A percentile compares a stretch with the other conserved stretches of the same genome.
Conservation (phyloP, 345 rosid genomes). For the Salix purpurea region DNA sequence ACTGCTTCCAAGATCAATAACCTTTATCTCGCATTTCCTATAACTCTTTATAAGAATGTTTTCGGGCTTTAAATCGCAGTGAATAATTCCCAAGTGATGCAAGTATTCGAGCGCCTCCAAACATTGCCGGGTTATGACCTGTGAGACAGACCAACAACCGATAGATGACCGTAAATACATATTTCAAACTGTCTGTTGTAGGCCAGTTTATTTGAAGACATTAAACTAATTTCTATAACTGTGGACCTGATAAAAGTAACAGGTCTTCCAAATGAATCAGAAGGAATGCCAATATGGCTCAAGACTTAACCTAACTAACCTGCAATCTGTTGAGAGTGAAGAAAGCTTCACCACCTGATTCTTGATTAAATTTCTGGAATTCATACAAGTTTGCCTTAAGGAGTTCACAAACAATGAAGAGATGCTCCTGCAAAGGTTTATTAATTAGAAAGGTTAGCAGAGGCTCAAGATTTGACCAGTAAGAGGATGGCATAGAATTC, state of each 20-base stretch:
- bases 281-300: not conserved
- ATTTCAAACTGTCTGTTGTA: not conserved
- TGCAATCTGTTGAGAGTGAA: slow-evolving; percentile 68
- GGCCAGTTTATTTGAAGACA: not conserved
- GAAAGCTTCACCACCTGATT: slow-evolving; percentile 74
- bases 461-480: not conserved
- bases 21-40: slow-evolving; percentile 65
- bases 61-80: slow-evolving; percentile 95
- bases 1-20: slow-evolving; percentile 99
- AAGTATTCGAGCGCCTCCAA: slow-evolving; percentile 84
- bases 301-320: slow-evolving; percentile 40
- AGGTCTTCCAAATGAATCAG: not conserved
- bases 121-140: slow-evolving; percentile 83
- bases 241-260: not conserved
- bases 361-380: slow-evolving; percentile 83
- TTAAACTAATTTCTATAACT: not conserved
- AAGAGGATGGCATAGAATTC: not conserved
- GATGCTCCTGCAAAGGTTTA: slow-evolving; percentile 64
- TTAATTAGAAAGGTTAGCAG: slow-evolving; percentile 1
- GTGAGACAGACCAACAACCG: slow-evolving; percentile 4
- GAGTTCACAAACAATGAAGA: slow-evolving; percentile 92
- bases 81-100: slow-evolving; percentile 80
- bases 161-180: not conserved
- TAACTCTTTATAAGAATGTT: slow-evolving; percentile 85
- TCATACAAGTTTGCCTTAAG: slow-evolving; percentile 82